Base-by-base conservation (phyloP, 2,329 filamentous ascomycete genomes). In the Lachnellula cervina region DNA sequence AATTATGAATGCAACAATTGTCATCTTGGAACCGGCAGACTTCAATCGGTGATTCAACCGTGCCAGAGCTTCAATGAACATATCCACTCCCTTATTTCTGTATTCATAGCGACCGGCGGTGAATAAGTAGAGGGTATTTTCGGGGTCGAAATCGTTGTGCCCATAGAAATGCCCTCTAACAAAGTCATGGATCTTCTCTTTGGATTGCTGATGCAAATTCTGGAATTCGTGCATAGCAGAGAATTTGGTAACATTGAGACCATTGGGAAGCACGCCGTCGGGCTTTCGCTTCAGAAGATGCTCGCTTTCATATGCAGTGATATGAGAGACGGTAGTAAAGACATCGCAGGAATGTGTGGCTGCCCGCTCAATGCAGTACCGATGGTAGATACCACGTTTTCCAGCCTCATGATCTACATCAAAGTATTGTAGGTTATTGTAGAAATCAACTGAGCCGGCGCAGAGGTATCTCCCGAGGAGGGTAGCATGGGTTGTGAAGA, bases 161-260 rank as follows among this genome's bases (percentile, higher is more conserved):
- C 94, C 94, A 70, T 97, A 97, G 74, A 99, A 99, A 71, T 99
- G 94, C 11, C 94, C 94, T 49, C 94, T 89, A 19, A 97, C 91
- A 70, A 99, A 99, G 72, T 97, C 94, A 69, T 96, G 90, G 67
- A 99, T 97, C 80, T 96, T 96, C 74, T 96, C 89, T 77, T 97
- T 97, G 68, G 91, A 88, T 71, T 94, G 89, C 69, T 96, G 91
- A 74, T 97, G 94, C 69, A 99, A 75, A 71, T 99, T 99, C 73
- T 99, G 94, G 77, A 97, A 97, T 74, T 99, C 94, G 78, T 99
- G 94, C 67, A 97, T 92, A 6, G 94, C 94, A 8, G 92, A 93
- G 77, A 97, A 97, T 73, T 97, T 97, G 74, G 92, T 97, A 59
- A 99, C 94, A 68, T 99, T 99, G 68, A 99, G 80, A 62, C 94